A percentile compares a stretch with the other conserved stretches of the same genome.
These are phyloP conservation scores for Zizania palustris DNA, from an alignment of 202 grass and related monocot species.

Conservation along the genomic window DNA sequence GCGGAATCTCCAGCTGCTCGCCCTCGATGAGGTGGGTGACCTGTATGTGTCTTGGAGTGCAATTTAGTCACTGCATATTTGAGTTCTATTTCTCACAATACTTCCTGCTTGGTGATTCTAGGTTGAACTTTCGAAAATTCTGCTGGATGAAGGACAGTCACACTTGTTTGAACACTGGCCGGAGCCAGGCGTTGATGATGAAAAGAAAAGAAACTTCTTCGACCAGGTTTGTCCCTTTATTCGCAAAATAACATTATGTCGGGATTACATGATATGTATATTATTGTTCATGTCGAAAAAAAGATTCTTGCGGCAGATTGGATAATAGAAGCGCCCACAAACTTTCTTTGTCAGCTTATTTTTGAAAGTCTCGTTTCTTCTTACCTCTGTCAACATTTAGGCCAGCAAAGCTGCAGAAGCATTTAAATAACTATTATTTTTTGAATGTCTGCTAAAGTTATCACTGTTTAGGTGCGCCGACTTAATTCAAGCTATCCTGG, in stretches of 20 bases:
- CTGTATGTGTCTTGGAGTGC: not conserved
- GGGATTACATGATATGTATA: not conserved
- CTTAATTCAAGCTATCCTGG: constrained; percentile 95
- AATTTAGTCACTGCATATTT: not conserved
- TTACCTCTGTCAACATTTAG: not conserved
- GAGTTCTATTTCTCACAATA: constrained; percentile 11
- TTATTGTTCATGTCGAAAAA: not conserved
- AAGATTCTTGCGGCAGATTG: not conserved
- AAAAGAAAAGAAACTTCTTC: constrained; percentile 74
- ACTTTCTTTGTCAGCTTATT: not conserved
- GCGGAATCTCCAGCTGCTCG: constrained; percentile 59
- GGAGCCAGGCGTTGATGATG: constrained; percentile 60
- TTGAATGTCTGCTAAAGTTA: not conserved
- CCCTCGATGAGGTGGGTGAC: constrained; percentile 55
- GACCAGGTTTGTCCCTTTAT: constrained; percentile 55
- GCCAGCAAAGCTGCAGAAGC: not conserved
- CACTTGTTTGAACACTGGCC: constrained; percentile 89
- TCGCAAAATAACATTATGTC: not conserved
- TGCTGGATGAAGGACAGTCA: constrained; percentile 66
- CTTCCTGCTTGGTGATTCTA: constrained; percentile 31
- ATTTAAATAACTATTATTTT: not conserved
- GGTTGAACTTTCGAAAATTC: constrained; percentile 70
- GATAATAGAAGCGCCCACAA: not conserved
- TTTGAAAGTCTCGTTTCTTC: not conserved
- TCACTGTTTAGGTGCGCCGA: constrained; percentile 46